These are phyloP conservation scores for Penicillium nucicola DNA, from an alignment of 495 filamentous ascomycete genomes.

Conservation along the genomic window DNA sequence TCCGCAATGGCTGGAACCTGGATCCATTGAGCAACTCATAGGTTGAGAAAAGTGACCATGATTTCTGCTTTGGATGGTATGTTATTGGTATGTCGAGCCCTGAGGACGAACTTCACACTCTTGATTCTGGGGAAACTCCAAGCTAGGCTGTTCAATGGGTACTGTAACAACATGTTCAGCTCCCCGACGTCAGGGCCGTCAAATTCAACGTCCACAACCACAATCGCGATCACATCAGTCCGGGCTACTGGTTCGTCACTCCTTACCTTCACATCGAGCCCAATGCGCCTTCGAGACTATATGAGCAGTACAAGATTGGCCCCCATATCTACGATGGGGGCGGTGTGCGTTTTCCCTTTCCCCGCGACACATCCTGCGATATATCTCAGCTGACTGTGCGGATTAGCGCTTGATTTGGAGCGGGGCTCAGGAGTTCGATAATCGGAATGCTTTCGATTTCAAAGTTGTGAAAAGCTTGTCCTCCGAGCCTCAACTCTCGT, in stretches of 20 bases:
- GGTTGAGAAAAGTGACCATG: no score
- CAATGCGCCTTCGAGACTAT: constrained; percentile 19
- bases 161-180: no score
- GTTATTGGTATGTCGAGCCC: no score
- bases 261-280: constrained; percentile 28
- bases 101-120: no score
- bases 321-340: constrained; percentile 39
- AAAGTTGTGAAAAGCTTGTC: constrained; percentile 28
- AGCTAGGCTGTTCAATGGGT: no score
- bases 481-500: constrained; percentile 36
- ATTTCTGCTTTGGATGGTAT: no score
- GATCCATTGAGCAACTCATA: no score
- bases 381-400: no score
- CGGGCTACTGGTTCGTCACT: constrained; percentile 37
- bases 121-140: no score
- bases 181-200: constrained; percentile 26
- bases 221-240: constrained; percentile 23
- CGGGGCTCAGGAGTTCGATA: constrained; percentile 27
- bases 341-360: constrained; percentile 26
- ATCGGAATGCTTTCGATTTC: constrained; percentile 37
- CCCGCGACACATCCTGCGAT: background rate
- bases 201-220: constrained; percentile 29
- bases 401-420: constrained; percentile 38
- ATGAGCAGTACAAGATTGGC: constrained; percentile 33
- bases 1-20: no score